phyloP scores from a whole-genome alignment of 2,329 filamentous ascomycete species.

The Ceratocystis papillata region DNA sequence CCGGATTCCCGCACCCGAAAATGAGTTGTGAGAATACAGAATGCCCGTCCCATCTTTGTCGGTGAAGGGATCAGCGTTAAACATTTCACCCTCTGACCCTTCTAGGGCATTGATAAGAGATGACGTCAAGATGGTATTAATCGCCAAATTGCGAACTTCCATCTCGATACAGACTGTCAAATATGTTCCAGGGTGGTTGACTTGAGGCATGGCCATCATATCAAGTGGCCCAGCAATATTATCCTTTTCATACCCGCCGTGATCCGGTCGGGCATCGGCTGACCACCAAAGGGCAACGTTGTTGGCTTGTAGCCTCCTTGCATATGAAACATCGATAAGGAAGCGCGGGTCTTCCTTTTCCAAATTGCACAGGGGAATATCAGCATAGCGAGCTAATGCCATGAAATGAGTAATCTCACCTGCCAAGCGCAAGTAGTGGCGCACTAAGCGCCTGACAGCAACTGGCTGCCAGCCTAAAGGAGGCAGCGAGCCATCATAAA shows the following conservation, averaged over 20 bases:
- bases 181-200: constrained; percentile 90
- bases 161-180: constrained; percentile 94
- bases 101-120: constrained; percentile 95
- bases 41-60: constrained; percentile 35
- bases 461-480: constrained; percentile 90
- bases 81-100: constrained; percentile 72
- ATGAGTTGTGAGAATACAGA: constrained; percentile 46
- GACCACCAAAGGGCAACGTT: constrained; percentile 98
- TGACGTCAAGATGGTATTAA: constrained; percentile 95
- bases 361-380: constrained; percentile 89
- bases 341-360: constrained; percentile 90
- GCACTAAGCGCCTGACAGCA: constrained; percentile 72
- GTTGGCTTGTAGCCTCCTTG: constrained; percentile 75
- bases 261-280: constrained; percentile 71
- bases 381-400: constrained; percentile 79
- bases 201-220: constrained; percentile 76
- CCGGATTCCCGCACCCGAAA: constrained; percentile 79
- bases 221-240: constrained; percentile 76
- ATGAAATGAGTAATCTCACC: constrained; percentile 85
- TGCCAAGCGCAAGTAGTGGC: constrained; percentile 84
- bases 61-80: constrained; percentile 62
- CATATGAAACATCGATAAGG: constrained; percentile 92
- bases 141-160: constrained; percentile 84
- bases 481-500: constrained; percentile 74
- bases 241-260: constrained; percentile 90